These are phyloP conservation scores for Bipolaris oryzae DNA, from an alignment of 2,329 filamentous ascomycete genomes.

Conservation along the genomic window DNA sequence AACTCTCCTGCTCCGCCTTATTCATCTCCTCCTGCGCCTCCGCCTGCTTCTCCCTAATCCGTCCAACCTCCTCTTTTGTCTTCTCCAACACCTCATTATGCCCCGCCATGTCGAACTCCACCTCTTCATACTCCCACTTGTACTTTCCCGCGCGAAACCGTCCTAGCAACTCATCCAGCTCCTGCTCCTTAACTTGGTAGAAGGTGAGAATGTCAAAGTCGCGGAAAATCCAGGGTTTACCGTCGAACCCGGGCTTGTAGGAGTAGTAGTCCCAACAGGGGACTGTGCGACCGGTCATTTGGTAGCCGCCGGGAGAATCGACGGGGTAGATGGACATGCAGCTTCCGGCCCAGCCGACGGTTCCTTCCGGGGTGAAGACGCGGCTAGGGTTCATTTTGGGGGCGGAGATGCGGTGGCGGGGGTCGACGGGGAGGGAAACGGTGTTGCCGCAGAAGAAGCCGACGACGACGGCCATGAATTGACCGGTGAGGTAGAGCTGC, in stretches of 20 bases:
- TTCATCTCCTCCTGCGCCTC: conserved; percentile 57
- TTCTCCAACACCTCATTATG: conserved; percentile 58
- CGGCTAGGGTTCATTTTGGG: conserved; percentile 64
- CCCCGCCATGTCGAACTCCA: conserved; percentile 61
- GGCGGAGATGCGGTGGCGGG: conserved; percentile 59
- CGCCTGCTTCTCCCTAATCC: conserved; percentile 54
- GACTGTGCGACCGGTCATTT: conserved; percentile 60
- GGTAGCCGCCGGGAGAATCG: conserved; percentile 63
- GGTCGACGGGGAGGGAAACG: conserved; percentile 60
- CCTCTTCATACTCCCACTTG: conserved; percentile 57
- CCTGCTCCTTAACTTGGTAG: conserved; percentile 59
- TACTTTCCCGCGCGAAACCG: conserved; percentile 60
- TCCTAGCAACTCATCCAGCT: conserved; percentile 57
- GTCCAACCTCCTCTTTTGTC: conserved; percentile 56
- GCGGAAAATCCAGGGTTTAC: conserved; percentile 61
- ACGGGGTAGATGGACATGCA: conserved; percentile 63
- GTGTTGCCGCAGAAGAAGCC: conserved; percentile 63
- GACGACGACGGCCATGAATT: conserved; percentile 60
- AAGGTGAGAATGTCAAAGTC: conserved; percentile 64
- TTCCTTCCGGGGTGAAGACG: conserved; percentile 63
- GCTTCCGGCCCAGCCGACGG: conserved; percentile 61
- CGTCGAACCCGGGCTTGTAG: conserved; percentile 56
- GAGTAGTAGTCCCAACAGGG: conserved; percentile 61
- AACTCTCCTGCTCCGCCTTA: conserved; percentile 55
- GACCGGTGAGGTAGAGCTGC: conserved; percentile 58